phyloP scores from a whole-genome alignment of 2,329 filamentous ascomycete species.

The Xylaria sp. region DNA sequence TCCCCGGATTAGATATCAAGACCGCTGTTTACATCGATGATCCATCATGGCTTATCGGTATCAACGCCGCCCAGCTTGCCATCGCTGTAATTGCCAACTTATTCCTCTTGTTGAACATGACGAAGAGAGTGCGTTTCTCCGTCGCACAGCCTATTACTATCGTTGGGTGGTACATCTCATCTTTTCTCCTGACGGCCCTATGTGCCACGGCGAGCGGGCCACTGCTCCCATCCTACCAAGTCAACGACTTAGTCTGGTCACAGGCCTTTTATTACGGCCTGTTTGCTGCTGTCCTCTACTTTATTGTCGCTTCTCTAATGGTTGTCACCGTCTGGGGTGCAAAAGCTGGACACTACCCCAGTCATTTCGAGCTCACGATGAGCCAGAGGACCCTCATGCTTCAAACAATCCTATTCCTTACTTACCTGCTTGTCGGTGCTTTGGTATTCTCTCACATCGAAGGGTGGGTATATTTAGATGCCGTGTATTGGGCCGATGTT shows the following conservation, averaged over 20 bases:
- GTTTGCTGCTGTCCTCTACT: conserved; percentile 82
- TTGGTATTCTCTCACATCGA: conserved; percentile 79
- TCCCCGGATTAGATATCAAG: conserved; percentile 59
- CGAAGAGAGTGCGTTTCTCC: conserved; percentile 79
- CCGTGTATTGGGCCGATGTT: conserved; percentile 82
- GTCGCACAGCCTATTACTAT: conserved; percentile 88
- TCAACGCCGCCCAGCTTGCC: conserved; percentile 82
- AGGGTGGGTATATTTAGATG: conserved; percentile 80
- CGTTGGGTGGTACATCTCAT: conserved; percentile 76
- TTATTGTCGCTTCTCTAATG: conserved; percentile 80
- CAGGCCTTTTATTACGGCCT: conserved; percentile 91
- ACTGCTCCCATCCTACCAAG: conserved; percentile 54
- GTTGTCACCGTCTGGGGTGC: conserved; percentile 84
- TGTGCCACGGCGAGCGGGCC: conserved; percentile 72
- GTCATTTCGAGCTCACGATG: conserved; percentile 81
- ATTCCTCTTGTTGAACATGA: conserved; percentile 89
- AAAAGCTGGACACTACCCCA: conserved; percentile 73
- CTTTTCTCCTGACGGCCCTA: conserved; percentile 74
- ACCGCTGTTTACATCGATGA: conserved; percentile 68
- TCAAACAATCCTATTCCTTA: conserved; percentile 86
- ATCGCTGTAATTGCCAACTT: conserved; percentile 83
- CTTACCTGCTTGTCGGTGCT: conserved; percentile 83
- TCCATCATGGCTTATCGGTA: conserved; percentile 76
- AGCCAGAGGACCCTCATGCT: conserved; percentile 89
- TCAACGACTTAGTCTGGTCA: conserved; percentile 70